phyloP scores from a whole-genome alignment of 2,329 filamentous ascomycete genomes.

The Xylariaceae sp. region DNA sequence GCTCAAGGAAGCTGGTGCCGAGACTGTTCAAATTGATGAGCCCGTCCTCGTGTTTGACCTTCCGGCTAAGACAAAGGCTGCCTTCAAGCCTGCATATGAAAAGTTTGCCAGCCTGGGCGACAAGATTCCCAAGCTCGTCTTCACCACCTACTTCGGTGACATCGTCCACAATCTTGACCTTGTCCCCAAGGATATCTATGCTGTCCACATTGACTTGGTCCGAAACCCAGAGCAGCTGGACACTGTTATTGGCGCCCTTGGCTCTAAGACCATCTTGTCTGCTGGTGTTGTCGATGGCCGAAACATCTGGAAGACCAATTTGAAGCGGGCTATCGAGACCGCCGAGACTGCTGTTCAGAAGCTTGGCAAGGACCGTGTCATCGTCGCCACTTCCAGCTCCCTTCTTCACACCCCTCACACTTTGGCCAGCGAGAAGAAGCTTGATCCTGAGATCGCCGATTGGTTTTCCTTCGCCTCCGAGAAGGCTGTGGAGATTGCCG shows the following conservation, averaged over 20 bases:
- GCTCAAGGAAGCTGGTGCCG: conserved; percentile 93
- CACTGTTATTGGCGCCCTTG: conserved; percentile 75
- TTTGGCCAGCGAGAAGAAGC: conserved; percentile 96
- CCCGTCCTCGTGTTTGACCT: conserved; percentile 95
- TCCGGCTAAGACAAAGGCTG: conserved; percentile 82
- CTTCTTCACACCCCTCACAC: conserved; percentile 99
- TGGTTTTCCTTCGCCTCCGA: conserved; percentile 99
- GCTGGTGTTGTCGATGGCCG: conserved; percentile 96
- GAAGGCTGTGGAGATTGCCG: conserved; percentile 85
- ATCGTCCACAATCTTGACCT: conserved; percentile 98
- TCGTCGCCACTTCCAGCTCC: conserved; percentile 94
- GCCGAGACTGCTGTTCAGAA: conserved; percentile 88
- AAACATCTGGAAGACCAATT: conserved; percentile 99
- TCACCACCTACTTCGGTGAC: conserved; percentile 99
- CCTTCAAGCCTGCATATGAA: conserved; percentile 97
- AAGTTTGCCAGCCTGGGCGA: conserved; percentile 72
- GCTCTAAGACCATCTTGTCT: conserved; percentile 85
- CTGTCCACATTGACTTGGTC: conserved; percentile 91
- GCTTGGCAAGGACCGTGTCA: conserved; percentile 95
- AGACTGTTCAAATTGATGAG: conserved; percentile 98
- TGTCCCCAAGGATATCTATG: conserved; percentile 74
- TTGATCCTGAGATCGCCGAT: conserved; percentile 86
- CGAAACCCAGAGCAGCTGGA: conserved; percentile 97
- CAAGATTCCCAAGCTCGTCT: conserved; percentile 80
- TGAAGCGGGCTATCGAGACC: conserved; percentile 87